Evolutionary conservation across 2,329 filamentous ascomycete species (phyloP), one percentile per base, ranked within the genome.

Genomic region (Xylariales sp.): DNA sequence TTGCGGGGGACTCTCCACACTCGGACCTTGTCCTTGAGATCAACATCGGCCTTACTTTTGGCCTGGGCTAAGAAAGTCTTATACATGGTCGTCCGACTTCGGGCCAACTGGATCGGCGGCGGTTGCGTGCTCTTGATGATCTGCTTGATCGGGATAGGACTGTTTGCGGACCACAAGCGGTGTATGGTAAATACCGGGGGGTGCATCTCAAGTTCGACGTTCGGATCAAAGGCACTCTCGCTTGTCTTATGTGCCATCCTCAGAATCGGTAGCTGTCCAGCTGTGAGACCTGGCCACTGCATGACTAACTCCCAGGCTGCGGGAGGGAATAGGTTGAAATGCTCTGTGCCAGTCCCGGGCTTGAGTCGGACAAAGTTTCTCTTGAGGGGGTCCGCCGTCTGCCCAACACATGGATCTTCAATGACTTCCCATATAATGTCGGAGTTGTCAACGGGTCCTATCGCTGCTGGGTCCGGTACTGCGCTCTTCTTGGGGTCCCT

Each of bases 361-460:
- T 82, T 85, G 32, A 97, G 71, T 3, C 86, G 82, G 22, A 91
- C 77, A 54, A 89, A 95, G 12, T 74, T 68, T 11, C 66, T 63
- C 35, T 66, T 56, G 32, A 58, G 49, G 6, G 50, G 28, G 34
- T 52, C 46, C 15, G 47, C 43, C n/a, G 53, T 46, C 14, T 60
- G 59, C 8, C 57, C 56, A 16, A 59, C 53, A 31, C 48, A 54
- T 38, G 70, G 64, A 44, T 80, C 74, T 37, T 61, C 63, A 43
- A 82, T 67, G 25, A 74, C 70, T 47, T 82, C 74, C 45, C 82
- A 69, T 38, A 90, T 80, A 46, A 96, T 82, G 56, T 90, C 85
- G 1, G 85, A 81, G 58, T 96, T 96, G 68, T 96, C 88, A 22
- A 97, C 77, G 0, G 87, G 86, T 1, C 89, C 89, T 42, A 93